Evolutionary conservation across 129 eudicot species (phyloP), one percentile per base, ranked within the genome.

Genomic region (Centella asiatica): DNA sequence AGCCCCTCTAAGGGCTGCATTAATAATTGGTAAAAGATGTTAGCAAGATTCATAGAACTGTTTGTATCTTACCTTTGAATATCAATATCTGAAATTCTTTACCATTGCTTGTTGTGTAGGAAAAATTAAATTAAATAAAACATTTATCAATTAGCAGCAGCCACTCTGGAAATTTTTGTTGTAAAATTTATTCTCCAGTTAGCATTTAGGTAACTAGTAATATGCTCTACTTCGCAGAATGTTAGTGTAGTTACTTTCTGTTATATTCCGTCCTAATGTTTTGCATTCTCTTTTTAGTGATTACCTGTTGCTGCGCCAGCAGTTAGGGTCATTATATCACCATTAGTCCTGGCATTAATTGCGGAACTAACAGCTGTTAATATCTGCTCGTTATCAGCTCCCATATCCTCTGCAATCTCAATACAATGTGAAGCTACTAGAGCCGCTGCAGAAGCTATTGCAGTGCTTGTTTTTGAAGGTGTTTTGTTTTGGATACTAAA

Each of bases 221-320:
- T n/a, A n/a, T n/a, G n/a, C n/a, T n/a, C n/a, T n/a, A n/a, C n/a
- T n/a, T n/a, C n/a, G n/a, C n/a, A n/a, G n/a, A n/a, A n/a, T n/a
- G n/a, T n/a, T n/a, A n/a, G n/a, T n/a, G n/a, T n/a, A n/a, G n/a
- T n/a, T n/a, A n/a, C n/a, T n/a, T n/a, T n/a, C n/a, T n/a, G n/a
- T n/a, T n/a, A n/a, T n/a, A n/a, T n/a, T n/a, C n/a, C n/a, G n/a
- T n/a, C n/a, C n/a, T n/a, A n/a, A n/a, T n/a, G n/a, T n/a, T n/a
- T n/a, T n/a, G n/a, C n/a, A n/a, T n/a, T n/a, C n/a, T n/a, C n/a
- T n/a, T n/a, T n/a, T n/a, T n/a, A n/a, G n/a, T n/a, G n/a, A n/a
- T 54, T 83, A 86, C 97, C 95, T 1, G 97, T 90, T 50, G 97
- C 95, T 52, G 97, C 97, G 49, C 87, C 97, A 49, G 97, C 97